Conservation (phyloP, 2,329 filamentous ascomycete genomes). For the Clarireedia hainanense region DNA sequence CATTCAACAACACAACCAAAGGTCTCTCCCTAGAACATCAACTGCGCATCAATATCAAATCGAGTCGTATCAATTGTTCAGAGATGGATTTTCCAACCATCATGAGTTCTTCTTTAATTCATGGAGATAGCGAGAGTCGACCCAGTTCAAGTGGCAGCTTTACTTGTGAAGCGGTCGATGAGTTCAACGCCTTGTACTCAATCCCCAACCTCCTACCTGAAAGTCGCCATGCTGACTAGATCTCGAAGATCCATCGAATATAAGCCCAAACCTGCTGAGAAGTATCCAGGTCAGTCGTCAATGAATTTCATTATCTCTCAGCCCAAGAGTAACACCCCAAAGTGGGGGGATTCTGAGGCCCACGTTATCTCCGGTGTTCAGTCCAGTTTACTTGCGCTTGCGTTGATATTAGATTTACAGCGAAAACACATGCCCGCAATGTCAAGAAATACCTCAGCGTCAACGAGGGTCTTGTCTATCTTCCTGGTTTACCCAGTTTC, state of each 20-base stretch:
- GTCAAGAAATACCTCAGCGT: conserved; percentile 36
- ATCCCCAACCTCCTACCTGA: not conserved
- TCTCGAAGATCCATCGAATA: conserved; percentile 6
- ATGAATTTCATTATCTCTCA: not conserved
- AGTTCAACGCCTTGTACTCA: conserved; percentile 16
- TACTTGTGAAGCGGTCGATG: conserved; percentile 12
- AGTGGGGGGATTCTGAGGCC: not conserved
- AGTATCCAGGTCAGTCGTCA: conserved; percentile 19
- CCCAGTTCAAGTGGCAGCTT: conserved; percentile 3
- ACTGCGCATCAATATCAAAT: not conserved
- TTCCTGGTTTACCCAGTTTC: conserved; percentile 41
- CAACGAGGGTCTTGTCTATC: conserved; percentile 45
- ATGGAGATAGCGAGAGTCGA: not conserved
- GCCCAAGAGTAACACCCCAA: not conserved
- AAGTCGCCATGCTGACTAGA: not conserved
- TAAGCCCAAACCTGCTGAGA: conserved; percentile 14
- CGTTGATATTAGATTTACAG: conserved; percentile 24
- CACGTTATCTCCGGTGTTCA: not conserved
- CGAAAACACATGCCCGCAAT: conserved; percentile 41
- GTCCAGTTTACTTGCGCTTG: not conserved
- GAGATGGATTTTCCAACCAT: not conserved
- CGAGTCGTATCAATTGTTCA: not conserved
- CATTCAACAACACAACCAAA: too few relatives aligned
- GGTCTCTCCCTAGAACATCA: not conserved
- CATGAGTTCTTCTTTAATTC: not conserved